phyloP scores from a whole-genome alignment of 2,329 filamentous ascomycete species.

The Alternaria postmessia region DNA sequence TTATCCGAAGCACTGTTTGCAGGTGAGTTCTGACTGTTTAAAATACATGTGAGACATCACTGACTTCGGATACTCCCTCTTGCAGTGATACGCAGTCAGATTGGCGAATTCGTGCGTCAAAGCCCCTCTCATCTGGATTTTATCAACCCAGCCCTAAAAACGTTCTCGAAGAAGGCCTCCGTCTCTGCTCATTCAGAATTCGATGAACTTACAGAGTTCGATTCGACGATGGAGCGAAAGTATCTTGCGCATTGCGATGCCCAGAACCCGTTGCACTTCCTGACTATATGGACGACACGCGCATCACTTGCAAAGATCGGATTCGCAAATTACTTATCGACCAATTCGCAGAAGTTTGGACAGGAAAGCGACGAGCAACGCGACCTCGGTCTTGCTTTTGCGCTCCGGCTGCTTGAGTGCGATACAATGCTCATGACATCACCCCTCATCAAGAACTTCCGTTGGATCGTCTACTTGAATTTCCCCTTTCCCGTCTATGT shows the following conservation, averaged over 20 bases:
- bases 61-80: neutral
- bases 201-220: constrained; percentile 45
- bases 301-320: constrained; percentile 58
- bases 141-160: constrained; percentile 53
- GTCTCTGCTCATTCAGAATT: constrained; percentile 22
- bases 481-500: constrained; percentile 62
- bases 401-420: constrained; percentile 55
- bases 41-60: neutral
- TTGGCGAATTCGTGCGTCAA: constrained; percentile 54
- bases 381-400: constrained; percentile 40
- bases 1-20: constrained; percentile 62
- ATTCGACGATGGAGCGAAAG: constrained; percentile 52
- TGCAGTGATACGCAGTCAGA: constrained; percentile 58
- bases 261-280: constrained; percentile 49
- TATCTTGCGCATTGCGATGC: constrained; percentile 46
- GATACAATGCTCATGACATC: constrained; percentile 58
- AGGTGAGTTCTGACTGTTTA: neutral
- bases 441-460: constrained; percentile 51
- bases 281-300: constrained; percentile 58
- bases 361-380: constrained; percentile 32
- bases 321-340: constrained; percentile 58
- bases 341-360: constrained; percentile 39
- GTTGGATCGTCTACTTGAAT: constrained; percentile 55
- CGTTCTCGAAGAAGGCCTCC: constrained; percentile 44
- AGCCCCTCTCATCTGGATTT: constrained; percentile 58